Conservation (phyloP, 148 eudicot genomes). For the Rhododendron ferrugineum region DNA sequence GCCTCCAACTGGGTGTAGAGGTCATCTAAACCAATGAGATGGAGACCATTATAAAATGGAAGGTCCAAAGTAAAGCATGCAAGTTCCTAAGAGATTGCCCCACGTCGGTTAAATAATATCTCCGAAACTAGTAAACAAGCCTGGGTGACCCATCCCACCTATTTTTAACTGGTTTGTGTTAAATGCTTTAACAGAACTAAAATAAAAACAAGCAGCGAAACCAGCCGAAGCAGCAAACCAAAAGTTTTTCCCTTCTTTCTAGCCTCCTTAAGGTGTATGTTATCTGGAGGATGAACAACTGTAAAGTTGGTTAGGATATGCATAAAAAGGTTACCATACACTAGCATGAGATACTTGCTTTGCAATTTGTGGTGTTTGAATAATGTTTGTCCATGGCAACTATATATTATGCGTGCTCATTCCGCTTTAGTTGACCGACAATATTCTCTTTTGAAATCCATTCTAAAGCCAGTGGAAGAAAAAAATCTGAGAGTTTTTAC, state of each 20-base stretch:
- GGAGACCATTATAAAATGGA: neutral
- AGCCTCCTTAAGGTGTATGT: neutral
- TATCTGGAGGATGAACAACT: neutral
- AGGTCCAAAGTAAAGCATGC: neutral
- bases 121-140: neutral
- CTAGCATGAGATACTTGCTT: neutral
- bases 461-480: neutral
- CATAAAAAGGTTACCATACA: neutral
- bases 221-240: neutral
- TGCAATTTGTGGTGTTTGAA: conserved; percentile 4
- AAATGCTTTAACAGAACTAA: neutral
- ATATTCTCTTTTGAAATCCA: conserved; percentile 15
- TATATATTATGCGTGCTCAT: neutral
- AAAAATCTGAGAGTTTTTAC: neutral
- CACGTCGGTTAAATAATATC: neutral
- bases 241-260: neutral
- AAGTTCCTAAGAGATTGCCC: neutral
- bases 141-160: neutral
- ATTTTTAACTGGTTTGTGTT: neutral
- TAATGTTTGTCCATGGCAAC: neutral
- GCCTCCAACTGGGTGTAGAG: neutral
- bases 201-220: neutral
- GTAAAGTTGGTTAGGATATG: conserved; percentile 15
- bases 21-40: neutral
- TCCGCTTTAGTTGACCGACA: neutral